phyloP scores from a whole-genome alignment of 2,329 filamentous ascomycete genomes.

The Xylariaceae sp. region DNA sequence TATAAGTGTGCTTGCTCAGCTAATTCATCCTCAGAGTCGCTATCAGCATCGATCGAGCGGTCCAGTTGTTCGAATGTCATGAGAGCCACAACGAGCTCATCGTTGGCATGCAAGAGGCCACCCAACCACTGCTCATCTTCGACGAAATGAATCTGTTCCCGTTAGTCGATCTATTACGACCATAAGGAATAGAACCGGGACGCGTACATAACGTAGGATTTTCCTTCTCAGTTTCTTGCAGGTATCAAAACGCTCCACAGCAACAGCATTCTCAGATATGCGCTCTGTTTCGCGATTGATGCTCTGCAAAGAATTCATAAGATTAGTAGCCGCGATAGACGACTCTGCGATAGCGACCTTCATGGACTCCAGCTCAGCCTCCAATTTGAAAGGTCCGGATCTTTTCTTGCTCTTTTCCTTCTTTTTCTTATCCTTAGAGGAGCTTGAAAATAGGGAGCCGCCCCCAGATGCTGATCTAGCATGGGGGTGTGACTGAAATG shows the following conservation, averaged over 20 bases:
- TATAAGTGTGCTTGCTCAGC: slow-evolving; percentile 63
- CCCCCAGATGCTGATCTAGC: slow-evolving; percentile 35
- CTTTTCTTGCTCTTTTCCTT: slow-evolving; percentile 46
- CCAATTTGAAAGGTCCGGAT: slow-evolving; percentile 68
- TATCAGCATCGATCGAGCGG: slow-evolving; percentile 71
- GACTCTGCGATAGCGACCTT: slow-evolving; percentile 84
- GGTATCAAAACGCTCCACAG: slow-evolving; percentile 71
- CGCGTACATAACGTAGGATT: slow-evolving; percentile 71
- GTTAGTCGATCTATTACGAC: slow-evolving; percentile 19
- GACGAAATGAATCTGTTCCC: slow-evolving; percentile 70
- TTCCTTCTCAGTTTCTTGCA: slow-evolving; percentile 83
- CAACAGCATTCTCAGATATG: slow-evolving; percentile 76
- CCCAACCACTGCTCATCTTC: slow-evolving; percentile 90
- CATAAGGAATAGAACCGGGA: slow-evolving; percentile 11
- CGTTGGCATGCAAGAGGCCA: slow-evolving; percentile 85
- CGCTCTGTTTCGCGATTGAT: slow-evolving; percentile 87
- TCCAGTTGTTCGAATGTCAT: slow-evolving; percentile 96
- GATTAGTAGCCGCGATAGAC: slow-evolving; percentile 84
- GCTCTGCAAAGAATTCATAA: slow-evolving; percentile 78
- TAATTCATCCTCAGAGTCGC: slow-evolving; percentile 63
- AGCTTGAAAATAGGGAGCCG: slow-evolving; percentile 37
- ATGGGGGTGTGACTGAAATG: slow-evolving; percentile 37
- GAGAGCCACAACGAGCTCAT: slow-evolving; percentile 86
- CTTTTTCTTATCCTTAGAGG: slow-evolving; percentile 47
- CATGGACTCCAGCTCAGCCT: slow-evolving; percentile 82